Conservation (phyloP, 2,329 filamentous ascomycete genomes). For the Colletotrichum liaoningense region DNA sequence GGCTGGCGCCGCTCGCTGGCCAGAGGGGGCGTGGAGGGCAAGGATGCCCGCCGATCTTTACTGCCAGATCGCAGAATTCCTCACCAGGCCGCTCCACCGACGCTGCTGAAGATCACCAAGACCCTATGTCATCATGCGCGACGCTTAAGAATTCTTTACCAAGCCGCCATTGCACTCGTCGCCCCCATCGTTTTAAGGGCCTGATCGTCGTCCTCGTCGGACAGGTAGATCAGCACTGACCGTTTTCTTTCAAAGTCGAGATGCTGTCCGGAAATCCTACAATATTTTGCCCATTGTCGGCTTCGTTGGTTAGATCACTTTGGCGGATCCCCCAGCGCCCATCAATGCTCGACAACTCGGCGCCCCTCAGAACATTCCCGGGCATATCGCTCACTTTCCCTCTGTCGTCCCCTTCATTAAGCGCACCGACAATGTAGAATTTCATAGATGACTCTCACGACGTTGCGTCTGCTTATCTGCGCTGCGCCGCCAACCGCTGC, state of each 20-base stretch:
- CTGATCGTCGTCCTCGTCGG: neutral
- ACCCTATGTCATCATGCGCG: constrained; percentile 5
- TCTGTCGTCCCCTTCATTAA: neutral
- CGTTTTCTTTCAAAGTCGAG: neutral
- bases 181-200: neutral
- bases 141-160: neutral
- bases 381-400: neutral
- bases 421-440: neutral
- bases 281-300: neutral
- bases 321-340: neutral
- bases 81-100: constrained; percentile 1
- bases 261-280: neutral
- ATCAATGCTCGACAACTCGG: neutral
- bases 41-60: constrained; percentile 24
- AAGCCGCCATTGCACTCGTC: neutral
- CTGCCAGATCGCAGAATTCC: constrained; percentile 20
- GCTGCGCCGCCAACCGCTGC: neutral
- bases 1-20: constrained; percentile 8
- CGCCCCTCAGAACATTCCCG: neutral
- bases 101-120: constrained; percentile 23
- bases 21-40: neutral
- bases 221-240: neutral
- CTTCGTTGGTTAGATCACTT: neutral
- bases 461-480: neutral
- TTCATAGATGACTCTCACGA: neutral